Percentiles rank a stretch among this genome's conserved stretches.
These are phyloP conservation scores for Pseudodiploospora longispora DNA, from an alignment of 2,329 filamentous ascomycete species.

Conservation along the genomic window DNA sequence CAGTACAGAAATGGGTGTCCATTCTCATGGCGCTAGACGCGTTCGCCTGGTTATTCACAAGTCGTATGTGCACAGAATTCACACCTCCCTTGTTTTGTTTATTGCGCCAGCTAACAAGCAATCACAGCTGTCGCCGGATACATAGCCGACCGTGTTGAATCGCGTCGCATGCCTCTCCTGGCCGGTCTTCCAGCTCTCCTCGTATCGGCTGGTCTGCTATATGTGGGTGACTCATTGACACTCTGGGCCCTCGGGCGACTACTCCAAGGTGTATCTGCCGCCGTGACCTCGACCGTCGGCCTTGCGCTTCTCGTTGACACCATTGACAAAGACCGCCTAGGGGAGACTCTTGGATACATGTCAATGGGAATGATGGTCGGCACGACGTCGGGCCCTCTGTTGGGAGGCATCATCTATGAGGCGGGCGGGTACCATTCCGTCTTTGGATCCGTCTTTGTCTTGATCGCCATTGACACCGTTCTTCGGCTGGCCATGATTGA, in stretches of 20 bases:
- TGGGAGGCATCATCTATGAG: conserved; percentile 7
- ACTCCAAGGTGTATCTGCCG: conserved; percentile 4
- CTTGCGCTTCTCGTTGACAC: conserved; percentile 9
- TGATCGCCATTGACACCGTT: conserved; percentile 5
- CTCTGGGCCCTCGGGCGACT: conserved; percentile 6
- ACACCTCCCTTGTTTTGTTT: too few relatives aligned
- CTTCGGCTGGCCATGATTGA: conserved; percentile 8
- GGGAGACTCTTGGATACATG: conserved; percentile 6
- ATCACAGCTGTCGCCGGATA: conserved; percentile 6
- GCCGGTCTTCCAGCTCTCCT: conserved; percentile 4
- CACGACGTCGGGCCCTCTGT: conserved; percentile 4
- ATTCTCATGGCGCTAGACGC: not conserved
- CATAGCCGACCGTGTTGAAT: conserved; percentile 6
- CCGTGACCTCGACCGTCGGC: conserved; percentile 6
- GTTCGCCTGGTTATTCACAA: not conserved
- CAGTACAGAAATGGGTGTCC: not conserved
- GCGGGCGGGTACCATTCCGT: conserved; percentile 6
- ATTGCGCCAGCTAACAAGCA: not conserved
- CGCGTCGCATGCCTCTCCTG: conserved; percentile 4
- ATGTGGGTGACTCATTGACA: conserved; percentile 2
- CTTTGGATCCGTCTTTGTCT: conserved; percentile 3
- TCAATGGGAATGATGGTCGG: conserved; percentile 5
- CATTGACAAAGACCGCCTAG: conserved; percentile 4
- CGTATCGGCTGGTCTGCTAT: conserved; percentile 6
- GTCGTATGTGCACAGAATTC: not conserved